Evolutionary conservation across 352 stramenopile species (phyloP).

Genomic region (Globisporangium megalacanthum): DNA sequence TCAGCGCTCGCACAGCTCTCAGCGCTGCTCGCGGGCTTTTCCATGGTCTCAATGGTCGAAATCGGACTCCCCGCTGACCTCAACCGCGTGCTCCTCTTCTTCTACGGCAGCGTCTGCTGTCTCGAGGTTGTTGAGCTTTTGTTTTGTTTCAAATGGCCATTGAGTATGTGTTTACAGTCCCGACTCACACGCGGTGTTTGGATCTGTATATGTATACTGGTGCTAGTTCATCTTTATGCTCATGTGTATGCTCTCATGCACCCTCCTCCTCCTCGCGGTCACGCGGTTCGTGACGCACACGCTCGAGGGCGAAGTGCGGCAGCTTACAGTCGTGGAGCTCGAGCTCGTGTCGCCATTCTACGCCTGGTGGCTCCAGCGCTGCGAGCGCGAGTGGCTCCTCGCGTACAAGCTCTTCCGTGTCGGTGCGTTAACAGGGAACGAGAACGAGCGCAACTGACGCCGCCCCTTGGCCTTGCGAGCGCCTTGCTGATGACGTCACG

Average conservation of each 20-base stretch:
- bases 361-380: slow-evolving; percentile 61
- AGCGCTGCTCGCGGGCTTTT: slow-evolving; percentile 62
- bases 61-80: slow-evolving; percentile 42
- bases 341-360: slow-evolving; percentile 67
- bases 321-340: slow-evolving; percentile 46
- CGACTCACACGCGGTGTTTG: too few species aligned
- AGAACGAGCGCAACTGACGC: too few species aligned
- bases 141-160: background rate
- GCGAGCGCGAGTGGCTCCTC: slow-evolving; percentile 68
- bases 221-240: slow-evolving; percentile 72
- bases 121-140: slow-evolving; percentile 23
- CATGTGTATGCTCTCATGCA: slow-evolving; percentile 64
- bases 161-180: too few species aligned
- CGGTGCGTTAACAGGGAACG: slow-evolving; percentile 7
- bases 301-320: slow-evolving; percentile 60
- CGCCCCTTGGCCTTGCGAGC: too few species aligned
- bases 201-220: too few species aligned
- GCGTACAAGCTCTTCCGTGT: slow-evolving; percentile 63
- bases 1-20: slow-evolving; percentile 56
- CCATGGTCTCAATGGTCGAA: slow-evolving; percentile 71
- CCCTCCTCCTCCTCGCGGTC: slow-evolving; percentile 60
- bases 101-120: slow-evolving; percentile 52
- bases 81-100: slow-evolving; percentile 43
- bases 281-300: slow-evolving; percentile 75
- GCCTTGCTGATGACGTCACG: background rate